Evolutionary conservation across 1,284 basidiomycete species (phyloP), one percentile per base, ranked within the genome.

Genomic region (Ustilago trichophora): DNA sequence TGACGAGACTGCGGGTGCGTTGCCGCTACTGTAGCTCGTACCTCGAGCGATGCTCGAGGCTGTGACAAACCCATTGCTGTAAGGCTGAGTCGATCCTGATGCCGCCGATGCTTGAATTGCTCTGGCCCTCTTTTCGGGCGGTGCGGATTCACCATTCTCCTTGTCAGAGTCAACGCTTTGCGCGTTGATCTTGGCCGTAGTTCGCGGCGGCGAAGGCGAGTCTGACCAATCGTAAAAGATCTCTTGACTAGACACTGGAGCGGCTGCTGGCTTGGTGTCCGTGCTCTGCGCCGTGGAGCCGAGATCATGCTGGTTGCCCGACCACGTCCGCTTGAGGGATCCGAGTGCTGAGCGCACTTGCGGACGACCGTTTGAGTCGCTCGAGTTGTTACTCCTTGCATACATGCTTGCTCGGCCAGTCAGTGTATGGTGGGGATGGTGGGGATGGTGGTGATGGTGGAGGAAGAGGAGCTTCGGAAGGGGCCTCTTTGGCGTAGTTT

Each of bases 231-330:
- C 59, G 48, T 63, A 57, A 18, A 59, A 57, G 29, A 56, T 47
- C 45, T 64, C 56, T 18, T 72, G 52, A 40, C 56, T 63, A 1
- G 64, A 63, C 7, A 22, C 31, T 8, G 37, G 59, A 2, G 34
- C 41, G 10, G 38, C 3, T 2, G 44, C 15, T 19, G 47, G 8
- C 18, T 42, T 52, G 36, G 16, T 11, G 5, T 50, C 33, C 9
- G 41, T 34, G 41, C 19, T 40, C 18, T 37, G 21, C 5, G 42
- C 48, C 15, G 60, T 37, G 7, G 56, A 55, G 19, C 65, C 65
- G 38, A 73, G 66, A 31, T 73, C 71, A 11, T 66, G 56, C 19
- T 66, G 51, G 40, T 67, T 73, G 33, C 71, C 71, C 8, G 72
- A 73, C 72, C 72, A 73, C 13, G 45, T 29, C 12, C 72, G 58